A percentile compares a stretch with the other conserved stretches of the same genome.
These are phyloP conservation scores for Gentiana straminea DNA, from an alignment of 257 asterid species.

Conservation along the genomic window DNA sequence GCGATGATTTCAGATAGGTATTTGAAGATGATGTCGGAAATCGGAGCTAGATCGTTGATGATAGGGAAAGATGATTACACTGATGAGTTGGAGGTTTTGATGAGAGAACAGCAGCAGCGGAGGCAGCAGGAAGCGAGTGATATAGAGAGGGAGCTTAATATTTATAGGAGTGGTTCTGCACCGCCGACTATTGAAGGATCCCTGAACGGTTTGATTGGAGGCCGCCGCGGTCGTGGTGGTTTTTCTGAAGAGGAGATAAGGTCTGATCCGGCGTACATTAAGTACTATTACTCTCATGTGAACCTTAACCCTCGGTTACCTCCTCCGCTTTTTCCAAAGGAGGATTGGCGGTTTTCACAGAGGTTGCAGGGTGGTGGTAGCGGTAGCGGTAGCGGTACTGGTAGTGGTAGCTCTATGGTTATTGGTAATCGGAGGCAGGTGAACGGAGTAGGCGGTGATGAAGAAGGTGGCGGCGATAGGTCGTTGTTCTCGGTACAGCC, in stretches of 20 bases:
- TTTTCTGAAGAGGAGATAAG: slow-evolving; percentile 47
- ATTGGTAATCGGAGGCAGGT: slow-evolving; percentile 50
- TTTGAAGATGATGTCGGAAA: slow-evolving; percentile 37
- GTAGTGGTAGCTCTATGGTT: slow-evolving; percentile 11
- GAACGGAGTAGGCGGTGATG: slow-evolving; percentile 13
- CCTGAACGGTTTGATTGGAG: slow-evolving; percentile 24
- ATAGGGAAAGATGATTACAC: slow-evolving; percentile 26
- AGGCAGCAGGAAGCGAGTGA: slow-evolving; percentile 30
- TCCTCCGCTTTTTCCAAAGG: slow-evolving; percentile 38
- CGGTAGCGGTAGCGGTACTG: slow-evolving; percentile 8
- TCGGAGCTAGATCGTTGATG: slow-evolving; percentile 32
- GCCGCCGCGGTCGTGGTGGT: slow-evolving; percentile 8
- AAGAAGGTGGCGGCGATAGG: slow-evolving; percentile 16
- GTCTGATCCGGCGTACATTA: slow-evolving; percentile 64
- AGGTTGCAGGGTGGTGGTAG: slow-evolving; percentile 30
- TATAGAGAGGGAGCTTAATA: slow-evolving; percentile 39
- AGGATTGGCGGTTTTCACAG: slow-evolving; percentile 40
- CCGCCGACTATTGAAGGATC: slow-evolving; percentile 61
- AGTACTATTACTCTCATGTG: slow-evolving; percentile 54
- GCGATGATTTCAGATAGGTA: slow-evolving; percentile 35
- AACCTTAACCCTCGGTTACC: slow-evolving; percentile 66
- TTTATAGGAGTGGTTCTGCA: slow-evolving; percentile 57
- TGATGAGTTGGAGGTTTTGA: slow-evolving; percentile 41
- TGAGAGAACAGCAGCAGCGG: slow-evolving; percentile 30
- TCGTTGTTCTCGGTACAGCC: slow-evolving; percentile 42